phyloP scores from a whole-genome alignment of 1,284 basidiomycete species.

The Tranzscheliella williamsii region DNA sequence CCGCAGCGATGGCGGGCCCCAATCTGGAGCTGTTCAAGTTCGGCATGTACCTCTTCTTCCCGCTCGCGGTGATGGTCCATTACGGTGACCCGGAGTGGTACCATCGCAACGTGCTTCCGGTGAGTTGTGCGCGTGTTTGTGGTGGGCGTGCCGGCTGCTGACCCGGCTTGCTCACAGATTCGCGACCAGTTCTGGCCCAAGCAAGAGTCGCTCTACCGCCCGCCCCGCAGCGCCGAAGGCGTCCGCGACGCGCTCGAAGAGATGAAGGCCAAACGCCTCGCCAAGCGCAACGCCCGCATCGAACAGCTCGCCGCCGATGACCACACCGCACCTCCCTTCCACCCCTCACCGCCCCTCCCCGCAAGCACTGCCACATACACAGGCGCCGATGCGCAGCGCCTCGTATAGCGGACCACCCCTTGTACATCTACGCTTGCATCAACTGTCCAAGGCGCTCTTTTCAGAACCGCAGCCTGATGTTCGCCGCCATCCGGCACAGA shows the following conservation, averaged over 20 bases:
- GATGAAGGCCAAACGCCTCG: conserved; percentile 35
- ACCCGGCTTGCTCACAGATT: conserved; percentile 7
- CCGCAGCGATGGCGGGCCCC: conserved; percentile 71
- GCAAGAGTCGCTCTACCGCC: conserved; percentile 40
- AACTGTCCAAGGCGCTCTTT: too few species aligned
- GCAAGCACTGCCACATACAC: too few species aligned
- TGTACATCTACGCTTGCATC: too few species aligned
- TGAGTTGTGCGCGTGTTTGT: conserved; percentile 63
- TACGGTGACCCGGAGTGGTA: conserved; percentile 92
- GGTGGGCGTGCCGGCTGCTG: not conserved
- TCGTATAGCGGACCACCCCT: too few species aligned
- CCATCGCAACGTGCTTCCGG: conserved; percentile 75
- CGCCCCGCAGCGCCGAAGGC: conserved; percentile 39
- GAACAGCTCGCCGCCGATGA: too few species aligned
- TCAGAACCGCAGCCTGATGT: too few species aligned
- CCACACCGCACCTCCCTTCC: not conserved
- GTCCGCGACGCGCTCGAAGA: conserved; percentile 38
- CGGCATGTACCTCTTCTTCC: conserved; percentile 83
- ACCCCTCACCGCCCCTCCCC: too few species aligned
- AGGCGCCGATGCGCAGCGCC: too few species aligned
- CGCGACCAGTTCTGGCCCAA: conserved; percentile 53
- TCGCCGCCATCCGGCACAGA: too few species aligned
- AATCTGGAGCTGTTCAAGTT: conserved; percentile 65
- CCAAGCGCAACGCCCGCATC: conserved; percentile 23
- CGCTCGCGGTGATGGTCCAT: conserved; percentile 78